Evolutionary conservation across 2,329 filamentous ascomycete species (phyloP), one percentile per base, ranked within the genome.

Genomic region (Aureobasidium sp.): DNA sequence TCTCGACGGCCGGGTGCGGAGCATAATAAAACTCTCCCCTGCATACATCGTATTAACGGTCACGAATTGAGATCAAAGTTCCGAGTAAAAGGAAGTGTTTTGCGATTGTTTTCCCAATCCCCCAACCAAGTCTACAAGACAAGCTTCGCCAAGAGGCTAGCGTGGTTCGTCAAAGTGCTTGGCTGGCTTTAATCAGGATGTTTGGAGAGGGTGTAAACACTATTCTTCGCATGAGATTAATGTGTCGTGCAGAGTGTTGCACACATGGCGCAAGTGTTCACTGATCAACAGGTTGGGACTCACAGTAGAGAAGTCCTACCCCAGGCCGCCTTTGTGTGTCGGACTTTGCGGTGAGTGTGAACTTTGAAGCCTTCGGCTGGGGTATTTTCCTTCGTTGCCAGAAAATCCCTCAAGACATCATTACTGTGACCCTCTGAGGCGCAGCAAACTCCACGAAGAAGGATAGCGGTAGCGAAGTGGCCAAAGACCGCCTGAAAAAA

Each of bases 351-450:
- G 53, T 34, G 25, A 44, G 34, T 34, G 22, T 25, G 22, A 25
- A 25, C 22, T 25, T 17, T 17, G 8, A 34, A 31, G 41, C 15
- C 41, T 25, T 20, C 41, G 53, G 41, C 39, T 57, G 53, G 15
- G 17, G 22, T n/a, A 31, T 36, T 45, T 57, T 22, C 9, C 41
- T 34, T 44, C n/a, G 34, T 8, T 45, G 39, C 27, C 53, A 57
- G 22, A 57, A 57, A 57, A 57, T 57, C 15, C 53, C 53, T 57
- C 53, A 55, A 53, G 52, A 55, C 52, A 55, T 55, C 52, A 55
- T 42, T 44, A 25, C 36, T 20, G 52, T 51, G 25, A 22, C n/a
- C 27, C n/a, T 57, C 27, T 29, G 39, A 36, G 27, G 53, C 53
- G 53, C 53, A 55, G 51, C 37, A 55, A 20, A 37, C 37, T 27